Evolutionary conservation across 805 yeast genomes (phyloP).

Genomic region (Peterozyma toletana): DNA sequence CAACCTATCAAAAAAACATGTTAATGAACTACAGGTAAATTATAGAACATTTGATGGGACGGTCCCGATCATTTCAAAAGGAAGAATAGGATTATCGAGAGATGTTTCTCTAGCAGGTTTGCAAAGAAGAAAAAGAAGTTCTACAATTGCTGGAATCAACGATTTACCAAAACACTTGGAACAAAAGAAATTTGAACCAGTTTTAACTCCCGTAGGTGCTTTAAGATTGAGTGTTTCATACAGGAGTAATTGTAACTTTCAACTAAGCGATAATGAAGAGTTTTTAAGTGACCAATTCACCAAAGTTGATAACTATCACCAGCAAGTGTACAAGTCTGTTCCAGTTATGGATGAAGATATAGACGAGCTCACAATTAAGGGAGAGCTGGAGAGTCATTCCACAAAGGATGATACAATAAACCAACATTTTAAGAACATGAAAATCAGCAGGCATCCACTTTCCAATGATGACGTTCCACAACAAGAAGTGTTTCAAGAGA

Average conservation of each 20-base stretch:
- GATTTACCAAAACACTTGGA: slow-evolving; percentile 33
- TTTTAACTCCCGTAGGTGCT: slow-evolving; percentile 70
- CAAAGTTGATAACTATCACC: slow-evolving; percentile 29
- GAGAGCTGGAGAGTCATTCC: not conserved
- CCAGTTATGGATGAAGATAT: too few relatives aligned
- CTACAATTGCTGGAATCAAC: not conserved
- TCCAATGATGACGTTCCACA: not conserved
- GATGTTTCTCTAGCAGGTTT: slow-evolving; percentile 15
- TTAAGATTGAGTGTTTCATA: slow-evolving; percentile 73
- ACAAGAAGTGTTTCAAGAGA: not conserved
- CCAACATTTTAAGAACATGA: not conserved
- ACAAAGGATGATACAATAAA: not conserved
- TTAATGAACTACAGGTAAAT: slow-evolving; percentile 36
- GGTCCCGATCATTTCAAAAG: slow-evolving; percentile 70
- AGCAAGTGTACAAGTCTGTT: too few relatives aligned
- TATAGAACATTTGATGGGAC: slow-evolving; percentile 70
- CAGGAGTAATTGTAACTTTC: slow-evolving; percentile 63
- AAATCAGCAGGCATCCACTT: not conserved
- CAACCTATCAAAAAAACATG: slow-evolving; percentile 26
- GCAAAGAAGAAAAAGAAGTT: slow-evolving; percentile 10
- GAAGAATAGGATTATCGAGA: slow-evolving; percentile 79
- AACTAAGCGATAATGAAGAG: slow-evolving; percentile 60
- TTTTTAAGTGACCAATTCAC: slow-evolving; percentile 51
- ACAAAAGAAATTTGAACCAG: slow-evolving; percentile 60
- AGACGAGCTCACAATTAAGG: not conserved